Evolutionary conservation across 805 yeast species (phyloP), one percentile per base, ranked within the genome.

Genomic region (Saccharomycopsis malanga): DNA sequence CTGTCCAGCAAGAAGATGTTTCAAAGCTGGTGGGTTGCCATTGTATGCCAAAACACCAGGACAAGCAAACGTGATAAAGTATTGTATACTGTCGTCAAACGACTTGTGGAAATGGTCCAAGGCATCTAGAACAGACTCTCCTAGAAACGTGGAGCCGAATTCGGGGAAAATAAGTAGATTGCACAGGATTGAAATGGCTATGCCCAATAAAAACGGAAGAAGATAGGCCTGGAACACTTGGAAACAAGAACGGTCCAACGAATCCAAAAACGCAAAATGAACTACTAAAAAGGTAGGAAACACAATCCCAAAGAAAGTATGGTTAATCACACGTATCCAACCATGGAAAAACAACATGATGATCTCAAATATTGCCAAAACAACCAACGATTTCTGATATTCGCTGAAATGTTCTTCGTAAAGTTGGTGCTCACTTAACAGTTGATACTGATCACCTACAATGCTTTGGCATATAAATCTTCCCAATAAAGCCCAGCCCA

Each of bases 201-300:
- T 69, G 21, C 76, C 77, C 18, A 72, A 29, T 39, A 70, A 66
- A 48, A 74, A 69, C 0, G 79, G 79, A 0, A 62, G 60, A 3
- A 70, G 61, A 49, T 61, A 74, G 6, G 63, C 60, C 34, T 61
- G 57, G 4, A 68, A 66, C n/a, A 67, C 58, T 1, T 49, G 53
- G 0, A 55, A 63, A 2, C 71, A 61, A n/a, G 60, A 40, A 5
- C 56, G 56, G 2, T 49, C 58, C 6, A 72, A 45, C 10, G 66
- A 56, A 10, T 65, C 68, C 48, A 71, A 54, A 46, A 72, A 73
- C 0, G 72, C 61, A 61, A 74, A 74, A 60, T 74, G 79, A 15
- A 69, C 73, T 14, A 71, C 75, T 39, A 74, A 52, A 47, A 74
- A 73, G n/a, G 72, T 45, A 3, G 76, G 72, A 49, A 73, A 72